These are phyloP conservation scores for Aspergillus sp. DNA, from an alignment of 2,329 filamentous ascomycete species.

Conservation along the genomic window DNA sequence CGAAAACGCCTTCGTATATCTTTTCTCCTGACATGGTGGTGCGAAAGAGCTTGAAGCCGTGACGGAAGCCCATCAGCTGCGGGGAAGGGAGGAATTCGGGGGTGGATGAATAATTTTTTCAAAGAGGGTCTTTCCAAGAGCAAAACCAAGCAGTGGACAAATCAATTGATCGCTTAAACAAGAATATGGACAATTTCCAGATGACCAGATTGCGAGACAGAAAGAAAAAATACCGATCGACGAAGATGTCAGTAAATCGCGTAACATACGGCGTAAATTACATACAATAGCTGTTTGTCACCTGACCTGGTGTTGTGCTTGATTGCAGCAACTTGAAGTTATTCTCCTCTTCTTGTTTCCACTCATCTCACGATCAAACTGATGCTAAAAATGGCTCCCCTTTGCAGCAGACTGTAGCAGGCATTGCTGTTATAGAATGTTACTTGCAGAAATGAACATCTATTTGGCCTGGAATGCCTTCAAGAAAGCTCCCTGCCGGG, in stretches of 20 bases:
- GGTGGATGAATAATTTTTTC: not conserved
- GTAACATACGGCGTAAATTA: too few relatives aligned
- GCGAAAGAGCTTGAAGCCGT: slow-evolving; percentile 25
- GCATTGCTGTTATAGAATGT: not conserved
- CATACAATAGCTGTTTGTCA: too few relatives aligned
- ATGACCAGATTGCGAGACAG: too few relatives aligned
- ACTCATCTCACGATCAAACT: slow-evolving; percentile 9
- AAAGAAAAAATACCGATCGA: too few relatives aligned
- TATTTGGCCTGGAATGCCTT: slow-evolving; percentile 13
- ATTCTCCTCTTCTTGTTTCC: too few relatives aligned
- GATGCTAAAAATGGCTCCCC: slow-evolving; percentile 16
- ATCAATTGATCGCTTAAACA: not conserved
- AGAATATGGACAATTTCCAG: not conserved
- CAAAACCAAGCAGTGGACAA: not conserved
- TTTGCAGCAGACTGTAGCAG: slow-evolving; percentile 4
- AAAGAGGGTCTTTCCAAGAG: not conserved
- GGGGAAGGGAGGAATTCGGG: slow-evolving; percentile 7
- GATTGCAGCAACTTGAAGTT: too few relatives aligned
- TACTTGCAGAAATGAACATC: not conserved
- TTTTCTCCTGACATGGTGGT: slow-evolving; percentile 40
- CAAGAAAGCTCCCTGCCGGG: slow-evolving; percentile 9
- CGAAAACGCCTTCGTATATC: slow-evolving; percentile 60
- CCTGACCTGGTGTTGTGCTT: too few relatives aligned
- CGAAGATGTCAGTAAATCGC: too few relatives aligned
- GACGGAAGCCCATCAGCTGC: slow-evolving; percentile 26